Percentiles rank a stretch among this genome's conserved stretches.
These are phyloP conservation scores for Hydnum rufescens DNA, from an alignment of 768 basidiomycete genomes.

Conservation along the genomic window DNA sequence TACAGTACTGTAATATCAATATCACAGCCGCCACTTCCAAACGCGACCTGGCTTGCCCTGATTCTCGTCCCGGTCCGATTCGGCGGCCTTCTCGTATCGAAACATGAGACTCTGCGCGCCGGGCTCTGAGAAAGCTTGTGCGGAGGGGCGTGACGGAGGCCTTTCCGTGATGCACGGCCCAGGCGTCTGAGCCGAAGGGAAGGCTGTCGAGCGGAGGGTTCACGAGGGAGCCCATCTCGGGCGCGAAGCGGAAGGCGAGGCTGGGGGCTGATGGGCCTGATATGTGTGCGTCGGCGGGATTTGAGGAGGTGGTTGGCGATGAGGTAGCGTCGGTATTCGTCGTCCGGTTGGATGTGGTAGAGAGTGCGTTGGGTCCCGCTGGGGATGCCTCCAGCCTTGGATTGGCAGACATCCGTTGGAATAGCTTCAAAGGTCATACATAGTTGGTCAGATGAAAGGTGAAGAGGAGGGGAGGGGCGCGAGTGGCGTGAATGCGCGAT, in stretches of 20 bases:
- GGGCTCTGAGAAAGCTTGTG: conserved; percentile 56
- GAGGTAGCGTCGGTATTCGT: neutral
- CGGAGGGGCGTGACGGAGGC: conserved; percentile 63
- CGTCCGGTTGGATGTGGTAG: neutral
- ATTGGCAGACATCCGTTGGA: too few relatives aligned
- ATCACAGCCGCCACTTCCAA: too few relatives aligned
- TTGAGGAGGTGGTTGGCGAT: neutral
- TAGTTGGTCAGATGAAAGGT: neutral
- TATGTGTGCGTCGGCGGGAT: neutral
- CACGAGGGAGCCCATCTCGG: conserved; percentile 49
- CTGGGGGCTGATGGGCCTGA: conserved; percentile 14
- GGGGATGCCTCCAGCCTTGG: neutral
- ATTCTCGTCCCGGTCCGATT: too few relatives aligned
- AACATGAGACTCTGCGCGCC: too few relatives aligned
- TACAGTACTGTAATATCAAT: too few relatives aligned
- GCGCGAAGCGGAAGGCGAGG: conserved; percentile 58
- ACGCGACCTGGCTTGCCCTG: too few relatives aligned
- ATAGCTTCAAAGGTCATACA: neutral
- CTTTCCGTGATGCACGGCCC: conserved; percentile 51
- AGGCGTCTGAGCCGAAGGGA: conserved; percentile 65
- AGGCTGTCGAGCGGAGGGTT: conserved; percentile 34
- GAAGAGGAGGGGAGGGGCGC: neutral
- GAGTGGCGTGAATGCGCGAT: neutral
- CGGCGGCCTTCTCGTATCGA: too few relatives aligned
- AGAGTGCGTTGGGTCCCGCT: neutral